Evolutionary conservation across 768 basidiomycete genomes (phyloP), one percentile per base, ranked within the genome.

Genomic region (Peribolospora kevripleyi): DNA sequence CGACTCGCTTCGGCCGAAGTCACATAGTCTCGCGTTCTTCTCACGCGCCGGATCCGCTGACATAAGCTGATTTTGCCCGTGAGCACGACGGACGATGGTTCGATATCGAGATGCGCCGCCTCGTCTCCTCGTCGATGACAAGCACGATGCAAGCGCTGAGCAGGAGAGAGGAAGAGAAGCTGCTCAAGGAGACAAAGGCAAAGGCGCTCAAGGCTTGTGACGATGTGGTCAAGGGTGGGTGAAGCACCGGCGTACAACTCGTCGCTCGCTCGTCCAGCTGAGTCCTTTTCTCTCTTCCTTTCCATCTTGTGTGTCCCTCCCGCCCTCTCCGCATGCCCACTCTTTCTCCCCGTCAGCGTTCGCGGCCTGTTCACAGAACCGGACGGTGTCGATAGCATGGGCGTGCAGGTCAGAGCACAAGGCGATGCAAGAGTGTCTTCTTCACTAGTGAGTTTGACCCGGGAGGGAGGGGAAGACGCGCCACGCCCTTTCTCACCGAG

Each of bases 311-410:
- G 13, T 9, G 36, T n/a, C 3, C 43, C 40, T 36, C 42, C 13
- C 3, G 49, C 11, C 46, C 3, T 37, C 14, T 50, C 25, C 46
- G 51, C n/a, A 61, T 49, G 37, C 38, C 25, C 10, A 41, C 40
- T 40, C 7, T n/a, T 25, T 51, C 45, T 53, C 10, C 14, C 11
- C 8, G 36, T 39, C 64, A 90, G 86, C 76, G 53, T 90, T 87
- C 64, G 85, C 85, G 11, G 73, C 77, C n/a, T 90, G 86, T 65
- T 79, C 82, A 2, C 70, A 74, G 54, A 84, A 84, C 6, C 76
- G 86, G 6, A 82, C 80, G 3, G 67, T 90, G 52, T 84, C 85
- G 5, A 80, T 87, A 37, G 80, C 79, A 10, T 90, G 86, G 86
- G 76, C 78, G 36, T 90, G 86, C 64, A 76, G 74, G 64, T 72